Evolutionary conservation across 2,329 filamentous ascomycete genomes (phyloP).

Genomic region (Xylaria sp.): DNA sequence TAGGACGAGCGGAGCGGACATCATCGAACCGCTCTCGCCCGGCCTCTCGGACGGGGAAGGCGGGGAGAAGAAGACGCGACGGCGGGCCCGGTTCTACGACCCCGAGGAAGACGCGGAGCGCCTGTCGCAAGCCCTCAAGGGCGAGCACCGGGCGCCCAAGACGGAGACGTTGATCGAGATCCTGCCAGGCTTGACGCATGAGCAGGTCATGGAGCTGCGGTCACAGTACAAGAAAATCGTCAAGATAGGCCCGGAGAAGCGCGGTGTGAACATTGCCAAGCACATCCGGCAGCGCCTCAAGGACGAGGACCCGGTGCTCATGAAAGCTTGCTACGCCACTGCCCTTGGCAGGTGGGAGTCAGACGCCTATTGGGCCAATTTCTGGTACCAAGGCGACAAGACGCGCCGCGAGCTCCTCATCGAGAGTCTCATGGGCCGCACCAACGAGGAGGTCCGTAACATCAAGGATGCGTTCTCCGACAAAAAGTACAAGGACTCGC

Average conservation of each 20-base stretch:
- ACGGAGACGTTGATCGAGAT: constrained; percentile 81
- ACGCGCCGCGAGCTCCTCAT: constrained; percentile 90
- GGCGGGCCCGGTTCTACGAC: constrained; percentile 85
- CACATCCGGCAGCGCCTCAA: constrained; percentile 83
- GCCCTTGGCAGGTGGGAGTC: constrained; percentile 91
- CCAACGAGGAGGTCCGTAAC: constrained; percentile 83
- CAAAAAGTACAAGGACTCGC: constrained; percentile 87
- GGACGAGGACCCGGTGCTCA: constrained; percentile 78
- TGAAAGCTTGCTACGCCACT: constrained; percentile 91
- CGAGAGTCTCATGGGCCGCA: constrained; percentile 89
- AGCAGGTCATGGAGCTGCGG: constrained; percentile 89
- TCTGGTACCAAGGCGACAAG: constrained; percentile 92
- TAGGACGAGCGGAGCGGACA: constrained; percentile 44
- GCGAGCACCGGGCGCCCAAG: constrained; percentile 71
- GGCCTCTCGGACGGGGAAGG: constrained; percentile 61
- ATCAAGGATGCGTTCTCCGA: constrained; percentile 93
- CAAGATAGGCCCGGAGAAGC: constrained; percentile 77
- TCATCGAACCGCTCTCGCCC: constrained; percentile 64
- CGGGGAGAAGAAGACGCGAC: constrained; percentile 57
- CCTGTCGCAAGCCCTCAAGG: constrained; percentile 79
- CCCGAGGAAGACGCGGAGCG: constrained; percentile 80
- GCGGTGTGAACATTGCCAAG: constrained; percentile 86
- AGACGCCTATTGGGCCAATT: constrained; percentile 98
- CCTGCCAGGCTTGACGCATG: constrained; percentile 83
- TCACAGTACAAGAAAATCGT: constrained; percentile 90